A percentile compares a stretch with the other conserved stretches of the same genome.
Conservation (phyloP, 306 rosid genomes). For the Myrica gale region DNA sequence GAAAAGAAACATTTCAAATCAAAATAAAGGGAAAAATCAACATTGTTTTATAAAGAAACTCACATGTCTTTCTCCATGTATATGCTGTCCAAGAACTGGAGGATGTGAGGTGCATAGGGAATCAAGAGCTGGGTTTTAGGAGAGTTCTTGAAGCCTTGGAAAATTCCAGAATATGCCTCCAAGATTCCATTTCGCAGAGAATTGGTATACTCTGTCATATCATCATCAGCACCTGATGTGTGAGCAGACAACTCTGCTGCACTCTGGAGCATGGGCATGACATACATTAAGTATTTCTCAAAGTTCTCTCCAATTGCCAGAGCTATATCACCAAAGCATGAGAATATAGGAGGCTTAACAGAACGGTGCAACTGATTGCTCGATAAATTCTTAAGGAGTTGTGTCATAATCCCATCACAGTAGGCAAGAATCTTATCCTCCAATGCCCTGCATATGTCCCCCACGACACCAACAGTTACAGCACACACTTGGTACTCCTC, state of each 20-base stretch:
- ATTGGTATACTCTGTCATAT: constrained; percentile 77
- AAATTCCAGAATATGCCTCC: constrained; percentile 93
- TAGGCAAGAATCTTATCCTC: constrained; percentile 83
- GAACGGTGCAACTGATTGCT: constrained; percentile 87
- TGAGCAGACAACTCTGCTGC: constrained; percentile 80
- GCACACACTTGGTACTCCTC: constrained; percentile 94
- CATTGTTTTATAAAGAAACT: constrained; percentile 26
- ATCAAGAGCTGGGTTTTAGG: constrained; percentile 76
- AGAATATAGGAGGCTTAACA: constrained; percentile 84
- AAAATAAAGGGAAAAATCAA: background rate
- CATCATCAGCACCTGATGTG: constrained; percentile 71
- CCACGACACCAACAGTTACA: constrained; percentile 93
- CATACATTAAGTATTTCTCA: constrained; percentile 78
- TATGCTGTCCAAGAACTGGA: constrained; percentile 87
- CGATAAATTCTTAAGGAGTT: constrained; percentile 78
- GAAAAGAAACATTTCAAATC: background rate
- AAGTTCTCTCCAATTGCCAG: constrained; percentile 86
- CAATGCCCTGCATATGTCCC: constrained; percentile 86
- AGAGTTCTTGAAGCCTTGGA: constrained; percentile 87
- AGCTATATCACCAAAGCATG: constrained; percentile 90
- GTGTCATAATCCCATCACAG: constrained; percentile 92
- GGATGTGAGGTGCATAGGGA: constrained; percentile 81
- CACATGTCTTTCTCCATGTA: constrained; percentile 86
- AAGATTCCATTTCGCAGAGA: constrained; percentile 86
- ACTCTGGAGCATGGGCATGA: constrained; percentile 86